Evolutionary conservation across 2,329 filamentous ascomycete genomes (phyloP).

Genomic region (Aspergillus sp.): DNA sequence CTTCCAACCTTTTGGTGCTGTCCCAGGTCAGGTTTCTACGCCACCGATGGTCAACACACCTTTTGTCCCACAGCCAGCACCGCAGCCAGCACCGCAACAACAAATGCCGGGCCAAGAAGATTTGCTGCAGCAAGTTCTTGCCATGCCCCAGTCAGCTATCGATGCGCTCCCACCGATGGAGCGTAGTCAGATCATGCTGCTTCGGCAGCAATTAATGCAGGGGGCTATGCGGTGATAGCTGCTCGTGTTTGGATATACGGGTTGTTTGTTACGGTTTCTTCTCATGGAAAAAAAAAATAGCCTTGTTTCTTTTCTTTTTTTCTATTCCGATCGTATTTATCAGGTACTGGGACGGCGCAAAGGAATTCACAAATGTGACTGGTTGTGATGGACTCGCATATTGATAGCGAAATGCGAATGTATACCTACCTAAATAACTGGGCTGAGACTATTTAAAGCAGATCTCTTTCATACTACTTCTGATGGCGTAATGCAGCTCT

Average conservation of each 20-base stretch:
- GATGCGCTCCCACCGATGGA: conserved; percentile 72
- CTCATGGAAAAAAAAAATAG: not conserved
- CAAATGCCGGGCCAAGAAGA: conserved; percentile 60
- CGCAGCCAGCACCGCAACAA: conserved; percentile 36
- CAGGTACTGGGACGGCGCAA: conserved; percentile 2
- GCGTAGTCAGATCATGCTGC: conserved; percentile 70
- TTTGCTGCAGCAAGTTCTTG: conserved; percentile 75
- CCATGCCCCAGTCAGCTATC: conserved; percentile 74
- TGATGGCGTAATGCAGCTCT: conserved; percentile 17
- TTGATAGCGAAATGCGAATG: conserved; percentile 3
- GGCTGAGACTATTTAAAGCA: conserved; percentile 1
- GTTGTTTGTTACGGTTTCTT: not conserved
- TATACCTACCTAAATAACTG: conserved; percentile 1
- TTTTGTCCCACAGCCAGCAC: conserved; percentile 42
- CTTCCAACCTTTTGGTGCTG: conserved; percentile 31
- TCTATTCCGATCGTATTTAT: conserved; percentile 1
- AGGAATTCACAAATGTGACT: not conserved
- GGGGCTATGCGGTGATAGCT: conserved; percentile 28
- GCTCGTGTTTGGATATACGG: not conserved
- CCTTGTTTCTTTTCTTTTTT: not conserved
- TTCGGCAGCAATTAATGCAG: conserved; percentile 61
- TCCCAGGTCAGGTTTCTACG: conserved; percentile 47
- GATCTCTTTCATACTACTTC: not conserved
- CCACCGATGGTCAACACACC: conserved; percentile 44
- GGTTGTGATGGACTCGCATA: not conserved